These are phyloP conservation scores for Pseudonitzschia pungens DNA, from an alignment of 108 stramenopile genomes.

Conservation along the genomic window DNA sequence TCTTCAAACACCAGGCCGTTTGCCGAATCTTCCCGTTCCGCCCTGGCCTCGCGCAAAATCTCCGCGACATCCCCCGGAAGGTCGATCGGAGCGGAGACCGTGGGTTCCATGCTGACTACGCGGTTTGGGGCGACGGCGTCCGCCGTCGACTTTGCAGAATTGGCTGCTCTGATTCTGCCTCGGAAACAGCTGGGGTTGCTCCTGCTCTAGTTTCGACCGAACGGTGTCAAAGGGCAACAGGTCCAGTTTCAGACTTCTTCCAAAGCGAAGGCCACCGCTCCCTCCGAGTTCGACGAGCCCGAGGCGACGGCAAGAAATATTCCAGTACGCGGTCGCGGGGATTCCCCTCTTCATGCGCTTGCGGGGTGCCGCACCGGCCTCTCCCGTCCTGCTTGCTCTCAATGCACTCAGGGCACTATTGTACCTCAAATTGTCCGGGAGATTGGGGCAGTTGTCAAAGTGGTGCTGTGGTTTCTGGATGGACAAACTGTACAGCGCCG, in stretches of 20 bases:
- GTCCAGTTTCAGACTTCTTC: conserved; percentile 39
- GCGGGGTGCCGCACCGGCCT: background rate
- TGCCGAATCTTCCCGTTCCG: conserved; percentile 25
- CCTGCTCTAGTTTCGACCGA: conserved; percentile 26
- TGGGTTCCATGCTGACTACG: background rate
- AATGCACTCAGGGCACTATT: conserved; percentile 10
- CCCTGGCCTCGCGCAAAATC: conserved; percentile 34
- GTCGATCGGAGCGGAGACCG: background rate
- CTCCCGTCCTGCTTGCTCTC: conserved; percentile 9
- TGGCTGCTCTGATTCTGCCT: background rate
- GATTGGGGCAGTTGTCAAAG: conserved; percentile 53
- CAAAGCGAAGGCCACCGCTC: conserved; percentile 43
- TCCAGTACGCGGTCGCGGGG: conserved; percentile 39
- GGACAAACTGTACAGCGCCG: conserved; percentile 35
- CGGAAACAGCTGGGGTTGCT: conserved; percentile 12
- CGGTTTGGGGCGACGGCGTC: background rate
- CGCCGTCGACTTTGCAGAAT: background rate
- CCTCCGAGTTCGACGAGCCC: conserved; percentile 41
- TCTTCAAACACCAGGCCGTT: conserved; percentile 10
- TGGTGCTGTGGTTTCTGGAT: conserved; percentile 55
- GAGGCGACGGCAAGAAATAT: conserved; percentile 41
- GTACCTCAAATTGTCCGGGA: conserved; percentile 13
- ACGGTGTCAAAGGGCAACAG: conserved; percentile 44
- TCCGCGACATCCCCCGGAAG: background rate
- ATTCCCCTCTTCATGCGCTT: conserved; percentile 19